Conservation (phyloP, 2,329 filamentous ascomycete genomes). For the Epichloe coenophiala region DNA sequence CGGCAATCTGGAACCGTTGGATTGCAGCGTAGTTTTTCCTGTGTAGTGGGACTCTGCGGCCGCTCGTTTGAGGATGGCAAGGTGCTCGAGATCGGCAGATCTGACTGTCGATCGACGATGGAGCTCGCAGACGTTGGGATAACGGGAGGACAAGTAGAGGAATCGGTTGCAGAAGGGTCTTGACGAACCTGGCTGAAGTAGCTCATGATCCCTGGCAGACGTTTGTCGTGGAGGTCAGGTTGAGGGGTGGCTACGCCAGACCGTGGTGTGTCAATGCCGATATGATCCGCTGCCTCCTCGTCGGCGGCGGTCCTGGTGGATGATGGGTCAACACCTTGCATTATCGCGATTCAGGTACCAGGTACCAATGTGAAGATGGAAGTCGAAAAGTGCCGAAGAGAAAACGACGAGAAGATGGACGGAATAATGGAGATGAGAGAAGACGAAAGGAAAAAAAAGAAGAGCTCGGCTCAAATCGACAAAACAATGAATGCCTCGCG, state of each 20-base stretch:
- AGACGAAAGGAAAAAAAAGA: no score
- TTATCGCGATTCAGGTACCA: slow-evolving; percentile 18
- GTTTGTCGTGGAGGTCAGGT: slow-evolving; percentile 87
- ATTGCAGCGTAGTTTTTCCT: slow-evolving; percentile 15
- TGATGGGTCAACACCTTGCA: slow-evolving; percentile 38
- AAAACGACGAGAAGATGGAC: neutral
- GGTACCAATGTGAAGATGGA: neutral
- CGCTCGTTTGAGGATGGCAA: slow-evolving; percentile 16
- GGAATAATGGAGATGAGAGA: neutral
- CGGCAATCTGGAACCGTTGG: slow-evolving; percentile 6
- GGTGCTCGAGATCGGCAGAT: slow-evolving; percentile 12
- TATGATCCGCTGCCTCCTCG: slow-evolving; percentile 62
- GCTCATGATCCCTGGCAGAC: slow-evolving; percentile 88
- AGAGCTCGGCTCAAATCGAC: no score
- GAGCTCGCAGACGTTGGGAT: slow-evolving; percentile 24
- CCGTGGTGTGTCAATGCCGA: slow-evolving; percentile 75
- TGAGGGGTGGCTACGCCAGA: slow-evolving; percentile 87
- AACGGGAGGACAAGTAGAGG: slow-evolving; percentile 20
- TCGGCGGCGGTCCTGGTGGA: slow-evolving; percentile 44
- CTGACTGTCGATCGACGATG: slow-evolving; percentile 12
- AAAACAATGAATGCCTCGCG: slow-evolving; percentile 11
- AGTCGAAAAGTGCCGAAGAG: no score
- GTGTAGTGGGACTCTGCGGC: slow-evolving; percentile 13
- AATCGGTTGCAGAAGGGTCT: slow-evolving; percentile 47
- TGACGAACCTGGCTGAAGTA: slow-evolving; percentile 99